Evolutionary conservation across 768 basidiomycete genomes (phyloP), one percentile per base, ranked within the genome.

Genomic region (Rickenella mellea): DNA sequence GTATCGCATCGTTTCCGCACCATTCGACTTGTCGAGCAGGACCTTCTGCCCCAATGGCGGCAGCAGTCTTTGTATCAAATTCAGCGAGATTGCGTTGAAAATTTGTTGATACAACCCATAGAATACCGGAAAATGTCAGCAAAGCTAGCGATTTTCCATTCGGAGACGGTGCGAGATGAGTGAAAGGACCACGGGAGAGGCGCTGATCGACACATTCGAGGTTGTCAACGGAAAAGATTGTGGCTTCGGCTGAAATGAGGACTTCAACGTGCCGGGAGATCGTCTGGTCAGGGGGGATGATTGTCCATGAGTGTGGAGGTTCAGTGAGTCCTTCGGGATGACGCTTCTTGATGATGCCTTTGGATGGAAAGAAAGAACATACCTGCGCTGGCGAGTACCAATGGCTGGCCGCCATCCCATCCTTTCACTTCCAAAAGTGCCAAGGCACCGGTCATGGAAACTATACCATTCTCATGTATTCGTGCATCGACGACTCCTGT

Each of bases 101-200:
- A 59, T 97, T 90, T 10, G 81, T 75, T 10, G 93, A 94, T n/a
- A 97, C 88, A 27, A 97, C 93, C 84, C 87, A 90, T 22, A 97
- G 74, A 4, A 74, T 64, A 5, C 81, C 81, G 9, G 70, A 66
- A 42, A 70, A 76, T 1, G 85, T 90, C 27, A 94, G 64, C 2
- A 98, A 65, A 0, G 91, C 91, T 12, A 98, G 70, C 35, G 90
- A 82, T 52, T 93, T 91, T 27, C 94, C 94, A 51, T 92, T 93
- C 1, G 96, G 94, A 1, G 94, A 97, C 3, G 89, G 84, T 0
- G 84, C 74, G 40, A 98, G 73, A 51, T 84, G 83, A 0, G 73
- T 74, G 59, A 97, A 97, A 2, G 96, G 96, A 0, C 93, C 94
- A 25, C 85, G 76, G 6, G 81, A 80, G 7, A 97, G 66, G 9